phyloP scores from a whole-genome alignment of 1,284 basidiomycete species.

The Porodaedalea pini region DNA sequence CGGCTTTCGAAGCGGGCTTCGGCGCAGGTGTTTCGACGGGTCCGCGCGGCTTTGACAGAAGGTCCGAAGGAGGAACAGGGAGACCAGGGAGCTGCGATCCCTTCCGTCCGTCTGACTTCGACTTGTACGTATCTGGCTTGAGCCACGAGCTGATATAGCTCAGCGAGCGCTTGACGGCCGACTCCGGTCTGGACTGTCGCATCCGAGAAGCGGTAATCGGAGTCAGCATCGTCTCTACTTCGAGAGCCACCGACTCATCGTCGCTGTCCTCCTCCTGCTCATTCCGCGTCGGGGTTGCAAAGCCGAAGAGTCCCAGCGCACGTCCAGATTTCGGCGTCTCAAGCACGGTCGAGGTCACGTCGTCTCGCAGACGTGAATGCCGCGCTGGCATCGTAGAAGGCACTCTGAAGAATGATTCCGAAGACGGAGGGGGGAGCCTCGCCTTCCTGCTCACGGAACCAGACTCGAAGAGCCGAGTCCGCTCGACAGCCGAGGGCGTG shows the following conservation, averaged over 20 bases:
- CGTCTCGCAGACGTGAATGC: conserved; percentile 56
- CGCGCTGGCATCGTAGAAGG: conserved; percentile 45
- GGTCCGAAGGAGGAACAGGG: conserved; percentile 49
- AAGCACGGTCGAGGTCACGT: conserved; percentile 25
- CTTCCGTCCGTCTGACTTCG: conserved; percentile 9
- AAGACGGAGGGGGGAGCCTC: conserved; percentile 9
- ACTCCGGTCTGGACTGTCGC: not conserved
- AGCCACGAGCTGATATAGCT: conserved; percentile 20
- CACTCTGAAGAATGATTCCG: conserved; percentile 19
- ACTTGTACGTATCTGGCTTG: conserved; percentile 13
- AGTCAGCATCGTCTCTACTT: conserved; percentile 14
- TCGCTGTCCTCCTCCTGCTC: conserved; percentile 11
- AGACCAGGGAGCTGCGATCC: conserved; percentile 35
- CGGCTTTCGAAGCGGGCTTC: conserved; percentile 40
- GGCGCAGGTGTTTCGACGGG: conserved; percentile 57
- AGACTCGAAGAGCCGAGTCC: conserved; percentile 30
- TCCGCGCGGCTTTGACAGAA: conserved; percentile 46
- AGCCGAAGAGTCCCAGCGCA: conserved; percentile 9
- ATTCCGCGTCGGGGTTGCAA: conserved; percentile 9
- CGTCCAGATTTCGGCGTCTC: conserved; percentile 7
- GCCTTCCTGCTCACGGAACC: conserved; percentile 10
- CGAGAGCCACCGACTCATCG: conserved; percentile 14
- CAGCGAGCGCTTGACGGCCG: conserved; percentile 19
- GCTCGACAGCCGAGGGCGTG: conserved; percentile 34
- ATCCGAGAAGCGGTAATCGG: conserved; percentile 7